A percentile compares a stretch with the other conserved stretches of the same genome.
phyloP scores from a whole-genome alignment of 2,329 filamentous ascomycete species.

The Cercospora canescens region DNA sequence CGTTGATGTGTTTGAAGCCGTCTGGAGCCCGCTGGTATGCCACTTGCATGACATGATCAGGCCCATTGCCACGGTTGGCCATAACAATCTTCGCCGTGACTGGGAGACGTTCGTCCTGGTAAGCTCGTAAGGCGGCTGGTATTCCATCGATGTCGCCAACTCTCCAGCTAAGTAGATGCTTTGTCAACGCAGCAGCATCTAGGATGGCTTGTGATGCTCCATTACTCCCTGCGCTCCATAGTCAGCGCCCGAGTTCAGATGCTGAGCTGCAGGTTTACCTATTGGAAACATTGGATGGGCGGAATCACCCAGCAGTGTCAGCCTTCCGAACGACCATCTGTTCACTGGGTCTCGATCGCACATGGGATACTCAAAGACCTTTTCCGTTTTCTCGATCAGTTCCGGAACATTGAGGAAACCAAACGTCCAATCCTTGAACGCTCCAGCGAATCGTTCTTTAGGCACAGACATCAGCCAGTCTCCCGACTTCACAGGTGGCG shows the following conservation, averaged over 20 bases:
- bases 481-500: conserved; percentile 41
- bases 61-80: conserved; percentile 49
- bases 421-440: conserved; percentile 45
- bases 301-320: conserved; percentile 45
- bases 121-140: conserved; percentile 38
- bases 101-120: conserved; percentile 43
- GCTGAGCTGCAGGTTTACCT: too few relatives aligned
- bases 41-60: conserved; percentile 49
- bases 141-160: conserved; percentile 28
- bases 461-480: conserved; percentile 47
- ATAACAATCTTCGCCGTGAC: conserved; percentile 49
- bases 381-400: conserved; percentile 44
- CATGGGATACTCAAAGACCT: conserved; percentile 50
- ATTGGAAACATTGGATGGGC: conserved; percentile 48
- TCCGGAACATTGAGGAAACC: conserved; percentile 46
- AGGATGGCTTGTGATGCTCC: conserved; percentile 49
- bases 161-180: conserved; percentile 33
- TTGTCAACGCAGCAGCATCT: conserved; percentile 43
- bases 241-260: too few relatives aligned
- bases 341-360: conserved; percentile 46
- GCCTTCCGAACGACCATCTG: conserved; percentile 40
- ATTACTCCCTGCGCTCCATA: too few relatives aligned
- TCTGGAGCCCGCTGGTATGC: conserved; percentile 47
- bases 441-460: conserved; percentile 42
- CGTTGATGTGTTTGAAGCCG: conserved; percentile 43